phyloP scores from a whole-genome alignment of 2,329 filamentous ascomycete species.

The Colletotrichum eleusines region DNA sequence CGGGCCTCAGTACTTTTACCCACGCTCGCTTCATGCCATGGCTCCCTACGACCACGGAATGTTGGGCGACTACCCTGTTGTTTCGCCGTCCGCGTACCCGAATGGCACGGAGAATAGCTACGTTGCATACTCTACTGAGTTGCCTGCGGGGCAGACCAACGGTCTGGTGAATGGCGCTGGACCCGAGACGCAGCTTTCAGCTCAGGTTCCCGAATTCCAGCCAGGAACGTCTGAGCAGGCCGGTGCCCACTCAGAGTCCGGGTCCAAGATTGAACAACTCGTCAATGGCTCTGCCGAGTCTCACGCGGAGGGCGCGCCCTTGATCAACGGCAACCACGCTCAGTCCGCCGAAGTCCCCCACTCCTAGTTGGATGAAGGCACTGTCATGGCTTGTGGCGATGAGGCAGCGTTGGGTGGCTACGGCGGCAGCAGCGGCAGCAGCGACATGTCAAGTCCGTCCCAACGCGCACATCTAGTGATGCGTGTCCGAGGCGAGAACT shows the following conservation, averaged over 20 bases:
- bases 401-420: slow-evolving; percentile 14
- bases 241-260: not conserved
- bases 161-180: slow-evolving; percentile 45
- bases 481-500: slow-evolving; percentile 17
- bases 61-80: slow-evolving; percentile 46
- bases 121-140: slow-evolving; percentile 27
- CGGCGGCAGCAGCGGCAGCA: slow-evolving; percentile 7
- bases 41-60: slow-evolving; percentile 46
- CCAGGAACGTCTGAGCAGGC: slow-evolving; percentile 49
- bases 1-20: slow-evolving; percentile 64
- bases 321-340: slow-evolving; percentile 48
- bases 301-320: slow-evolving; percentile 42
- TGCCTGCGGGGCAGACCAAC: slow-evolving; percentile 52
- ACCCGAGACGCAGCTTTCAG: slow-evolving; percentile 67
- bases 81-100: slow-evolving; percentile 48
- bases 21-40: slow-evolving; percentile 44
- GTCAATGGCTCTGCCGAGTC: slow-evolving; percentile 46
- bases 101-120: slow-evolving; percentile 43
- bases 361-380: slow-evolving; percentile 42
- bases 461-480: slow-evolving; percentile 37
- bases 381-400: slow-evolving; percentile 28
- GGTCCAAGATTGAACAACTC: slow-evolving; percentile 17
- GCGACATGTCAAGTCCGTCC: slow-evolving; percentile 30
- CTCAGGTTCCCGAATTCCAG: slow-evolving; percentile 73
- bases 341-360: slow-evolving; percentile 40